Base-by-base conservation (phyloP, 129 eudicot genomes). In the Flaveria sonorensis region DNA sequence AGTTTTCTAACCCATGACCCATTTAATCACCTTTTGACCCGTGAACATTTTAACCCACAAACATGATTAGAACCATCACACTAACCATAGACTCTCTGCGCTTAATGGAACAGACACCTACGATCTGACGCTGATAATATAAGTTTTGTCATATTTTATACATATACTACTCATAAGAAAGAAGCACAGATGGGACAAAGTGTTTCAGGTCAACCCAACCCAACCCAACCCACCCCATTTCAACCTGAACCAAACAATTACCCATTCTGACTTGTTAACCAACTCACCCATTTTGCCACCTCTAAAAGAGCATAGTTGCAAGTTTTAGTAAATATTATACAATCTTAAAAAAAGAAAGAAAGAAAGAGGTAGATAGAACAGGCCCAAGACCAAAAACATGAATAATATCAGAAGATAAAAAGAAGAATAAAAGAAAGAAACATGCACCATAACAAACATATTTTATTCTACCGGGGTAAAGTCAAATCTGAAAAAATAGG, bases 371-470 rank as follows among this genome's bases (percentile, higher is more conserved):
- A 56, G 48, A 46, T 68, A 43, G 60, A 46, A 68, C 59, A 28
- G 18, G 20, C 42, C 3, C 69, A 42, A 55, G 20, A 42, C 43
- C 10, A 71, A 32, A 71, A 71, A 70, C 77, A 76, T 51, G 73
- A 32, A 46, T 39, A 43, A 40, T 53, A 40, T 28, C 66, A 77
- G 23, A 70, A 21, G 14, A 32, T 32, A 32, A 32, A 32, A 32
- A 62, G 19, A 55, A 28, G 16, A 36, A 15, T 51, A 46, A 26
- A 21, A 59, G 7, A 70, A 30, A 43, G 26, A 36, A 70, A 28
- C 55, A 79, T 62, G 53, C 42, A 64, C 71, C 15, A 47, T 19
- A 70, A 69, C 2, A 53, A 61, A 70, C 52, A 59, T 78, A 59
- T 19, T 47, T 24, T 53, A 77, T 68, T 57, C 66, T 70, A 62